Base-by-base conservation (phyloP, 2,329 filamentous ascomycete species). In the Diaporthe australafricana region DNA sequence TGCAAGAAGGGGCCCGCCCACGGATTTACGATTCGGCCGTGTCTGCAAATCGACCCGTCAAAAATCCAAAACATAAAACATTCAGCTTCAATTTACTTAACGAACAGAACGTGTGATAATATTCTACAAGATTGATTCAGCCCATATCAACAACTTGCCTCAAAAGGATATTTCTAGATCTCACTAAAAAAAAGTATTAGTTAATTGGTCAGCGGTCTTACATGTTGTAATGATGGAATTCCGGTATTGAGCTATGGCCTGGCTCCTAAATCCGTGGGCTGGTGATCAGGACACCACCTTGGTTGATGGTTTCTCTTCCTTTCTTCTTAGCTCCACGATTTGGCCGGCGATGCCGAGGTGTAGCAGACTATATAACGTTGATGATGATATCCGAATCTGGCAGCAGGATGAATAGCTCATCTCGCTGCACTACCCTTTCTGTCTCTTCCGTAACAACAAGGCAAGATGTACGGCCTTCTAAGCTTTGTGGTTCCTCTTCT, bases 1-100 rank as follows among this genome's bases (percentile, higher is more conserved):
- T 63, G 16, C 25, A 22, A 63, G 42, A 62, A 63, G 60, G 42
- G 60, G 60, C 32, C 32, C 60, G 42, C 6, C 42, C n/a, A 63
- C 60, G 60, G 60, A 63, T 63, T 63, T 63, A 48, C 42, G 30
- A 20, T 30, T 25, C 42, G 30, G 60, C 42, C 30, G 27, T 12
- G 22, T 20, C 8, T 20, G 25, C 17, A 14, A 3, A 25, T 32
- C 40, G 47, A 20, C 60, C 25, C n/a, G 42, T 63, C 20, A 35
- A 1, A 25, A 3, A 12, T 45, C 42, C 60, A 22, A 63, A 63
- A 38, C 27, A 25, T 20, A 12, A 6, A 48, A 7, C 22, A 12
- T 25, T 25, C 3, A 22, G 30, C 60, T 25, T 17, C 17, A 42
- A 20, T 22, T 63, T 48, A 47, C 20, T 7, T 8, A 12, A 12